Percentiles rank a stretch among this genome's conserved stretches.
Evolutionary conservation across 2,329 filamentous ascomycete genomes (phyloP).

Genomic region (Aureobasidium leucospermi): DNA sequence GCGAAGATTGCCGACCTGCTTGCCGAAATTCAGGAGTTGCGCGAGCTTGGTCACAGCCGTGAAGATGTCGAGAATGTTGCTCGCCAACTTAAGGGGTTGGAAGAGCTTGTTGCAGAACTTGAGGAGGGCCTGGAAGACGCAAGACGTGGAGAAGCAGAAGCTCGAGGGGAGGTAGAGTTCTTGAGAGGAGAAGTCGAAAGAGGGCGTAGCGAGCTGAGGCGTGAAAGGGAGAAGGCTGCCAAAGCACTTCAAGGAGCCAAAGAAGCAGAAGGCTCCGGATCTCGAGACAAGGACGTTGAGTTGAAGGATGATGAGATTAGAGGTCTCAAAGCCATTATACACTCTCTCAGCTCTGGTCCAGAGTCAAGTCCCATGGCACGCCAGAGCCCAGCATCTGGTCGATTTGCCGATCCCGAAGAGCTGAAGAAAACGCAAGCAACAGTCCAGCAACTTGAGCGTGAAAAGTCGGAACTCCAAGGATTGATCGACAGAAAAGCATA

Average conservation of each 20-base stretch:
- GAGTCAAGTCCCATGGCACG: constrained; percentile 19
- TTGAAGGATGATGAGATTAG: constrained; percentile 96
- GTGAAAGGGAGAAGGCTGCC: constrained; percentile 77
- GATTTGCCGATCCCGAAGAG: constrained; percentile 33
- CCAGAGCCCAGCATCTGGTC: constrained; percentile 6
- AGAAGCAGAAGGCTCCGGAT: constrained; percentile 28
- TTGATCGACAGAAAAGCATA: constrained; percentile 63
- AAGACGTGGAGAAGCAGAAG: constrained; percentile 86
- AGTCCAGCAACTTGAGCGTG: constrained; percentile 67
- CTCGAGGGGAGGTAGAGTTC: constrained; percentile 92
- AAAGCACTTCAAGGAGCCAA: constrained; percentile 49
- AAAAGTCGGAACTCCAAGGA: constrained; percentile 69
- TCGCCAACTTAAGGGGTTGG: constrained; percentile 84
- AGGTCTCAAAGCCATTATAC: constrained; percentile 94
- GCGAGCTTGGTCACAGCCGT: constrained; percentile 69
- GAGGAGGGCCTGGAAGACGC: constrained; percentile 96
- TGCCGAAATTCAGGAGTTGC: constrained; percentile 65
- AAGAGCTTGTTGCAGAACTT: constrained; percentile 91
- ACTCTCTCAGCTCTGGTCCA: constrained; percentile 78
- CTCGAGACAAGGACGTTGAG: constrained; percentile 65
- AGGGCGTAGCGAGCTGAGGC: constrained; percentile 75
- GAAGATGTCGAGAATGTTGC: constrained; percentile 91
- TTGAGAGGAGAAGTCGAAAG: constrained; percentile 89
- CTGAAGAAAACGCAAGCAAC: constrained; percentile 51
- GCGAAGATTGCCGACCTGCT: constrained; percentile 81